Conservation (phyloP, 345 rosid genomes). For the Linum trigynum region DNA sequence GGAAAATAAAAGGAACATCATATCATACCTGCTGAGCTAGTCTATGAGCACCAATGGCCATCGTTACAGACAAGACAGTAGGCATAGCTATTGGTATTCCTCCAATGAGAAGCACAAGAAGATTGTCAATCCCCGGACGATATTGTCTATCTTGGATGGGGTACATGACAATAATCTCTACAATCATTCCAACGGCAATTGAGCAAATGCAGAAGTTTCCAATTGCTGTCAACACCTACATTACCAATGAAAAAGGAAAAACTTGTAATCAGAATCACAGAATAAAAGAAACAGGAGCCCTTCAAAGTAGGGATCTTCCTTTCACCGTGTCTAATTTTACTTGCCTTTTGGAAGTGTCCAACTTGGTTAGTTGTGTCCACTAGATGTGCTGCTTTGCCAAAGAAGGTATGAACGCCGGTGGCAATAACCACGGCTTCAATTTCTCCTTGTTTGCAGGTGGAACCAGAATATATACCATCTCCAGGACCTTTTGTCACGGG, state of each 20-base stretch:
- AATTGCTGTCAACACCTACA: slow-evolving; percentile 91
- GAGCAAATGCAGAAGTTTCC: slow-evolving; percentile 99
- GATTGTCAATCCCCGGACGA: slow-evolving; percentile 97
- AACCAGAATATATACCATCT: slow-evolving; percentile 96
- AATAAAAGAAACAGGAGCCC: background rate
- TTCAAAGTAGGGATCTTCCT: background rate
- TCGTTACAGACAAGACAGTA: slow-evolving; percentile 90
- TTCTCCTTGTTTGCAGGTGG: slow-evolving; percentile 98
- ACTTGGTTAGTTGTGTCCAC: slow-evolving; percentile 98
- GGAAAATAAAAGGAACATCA: background rate
- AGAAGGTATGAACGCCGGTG: slow-evolving; percentile 96
- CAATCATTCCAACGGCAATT: slow-evolving; percentile 83
- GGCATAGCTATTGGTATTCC: slow-evolving; percentile 99
- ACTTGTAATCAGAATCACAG: slow-evolving; percentile 9
- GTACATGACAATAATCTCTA: slow-evolving; percentile 91
- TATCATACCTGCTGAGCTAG: slow-evolving; percentile 78
- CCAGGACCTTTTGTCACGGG: slow-evolving; percentile 96
- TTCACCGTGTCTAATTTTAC: slow-evolving; percentile 5
- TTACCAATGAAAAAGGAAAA: slow-evolving; percentile 4
- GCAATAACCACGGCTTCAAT: slow-evolving; percentile 93
- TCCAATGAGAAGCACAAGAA: slow-evolving; percentile 94
- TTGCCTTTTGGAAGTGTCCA: slow-evolving; percentile 94
- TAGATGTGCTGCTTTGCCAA: slow-evolving; percentile 97
- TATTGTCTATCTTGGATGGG: slow-evolving; percentile 86
- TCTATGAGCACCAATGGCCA: slow-evolving; percentile 98